Evolutionary conservation across 2,329 filamentous ascomycete genomes (phyloP).

Genomic region (Tympanopsis confertula): DNA sequence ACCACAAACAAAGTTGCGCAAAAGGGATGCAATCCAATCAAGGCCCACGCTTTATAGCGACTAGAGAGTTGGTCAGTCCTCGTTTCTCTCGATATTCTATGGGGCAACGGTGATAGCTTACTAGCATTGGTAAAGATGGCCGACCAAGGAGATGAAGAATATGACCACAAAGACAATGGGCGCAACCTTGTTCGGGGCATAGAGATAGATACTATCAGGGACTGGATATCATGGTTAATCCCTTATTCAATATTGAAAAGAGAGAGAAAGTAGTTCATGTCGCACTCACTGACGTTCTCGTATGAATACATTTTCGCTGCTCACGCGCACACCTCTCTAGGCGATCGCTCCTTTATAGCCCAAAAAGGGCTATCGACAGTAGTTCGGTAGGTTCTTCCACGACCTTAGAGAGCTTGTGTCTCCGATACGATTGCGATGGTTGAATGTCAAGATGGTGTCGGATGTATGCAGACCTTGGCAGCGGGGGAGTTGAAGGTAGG

Average conservation of each 20-base stretch:
- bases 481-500: too few species aligned
- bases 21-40: slow-evolving; percentile 35
- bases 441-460: too few species aligned
- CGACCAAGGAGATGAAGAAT: slow-evolving; percentile 29
- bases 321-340: too few species aligned
- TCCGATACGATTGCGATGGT: too few species aligned
- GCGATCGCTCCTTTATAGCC: too few species aligned
- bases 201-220: slow-evolving; percentile 27
- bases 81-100: background rate
- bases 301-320: too few species aligned
- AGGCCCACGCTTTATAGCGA: slow-evolving; percentile 36
- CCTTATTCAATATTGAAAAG: slow-evolving; percentile 1
- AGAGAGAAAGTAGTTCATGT: too few species aligned
- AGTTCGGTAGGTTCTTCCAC: too few species aligned
- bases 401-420: too few species aligned
- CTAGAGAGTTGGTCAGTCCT: slow-evolving; percentile 15
- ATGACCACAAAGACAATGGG: slow-evolving; percentile 38
- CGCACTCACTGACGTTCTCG: too few species aligned
- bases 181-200: slow-evolving; percentile 40
- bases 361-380: too few species aligned
- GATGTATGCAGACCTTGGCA: too few species aligned
- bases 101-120: slow-evolving; percentile 7
- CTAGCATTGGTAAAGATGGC: slow-evolving; percentile 40
- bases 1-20: slow-evolving; percentile 35
- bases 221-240: background rate